phyloP scores from a whole-genome alignment of 495 filamentous ascomycete species.

The Sphaerosporella brunnea region DNA sequence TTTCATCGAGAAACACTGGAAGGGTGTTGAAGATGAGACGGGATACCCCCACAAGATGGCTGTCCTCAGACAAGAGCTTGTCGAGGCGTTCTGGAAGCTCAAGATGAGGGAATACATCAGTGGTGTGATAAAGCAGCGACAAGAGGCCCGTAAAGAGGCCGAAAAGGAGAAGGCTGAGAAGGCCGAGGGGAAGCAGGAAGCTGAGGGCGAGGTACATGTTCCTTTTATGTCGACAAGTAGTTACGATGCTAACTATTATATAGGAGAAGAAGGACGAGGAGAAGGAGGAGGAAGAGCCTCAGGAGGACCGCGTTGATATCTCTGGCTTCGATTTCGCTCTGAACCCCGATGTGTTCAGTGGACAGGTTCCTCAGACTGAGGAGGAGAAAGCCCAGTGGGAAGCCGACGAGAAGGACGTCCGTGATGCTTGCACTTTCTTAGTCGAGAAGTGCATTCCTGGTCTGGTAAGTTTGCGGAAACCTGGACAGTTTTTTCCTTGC shows the following conservation, averaged over 20 bases:
- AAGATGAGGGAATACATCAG: conserved; percentile 80
- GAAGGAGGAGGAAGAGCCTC: conserved; percentile 21
- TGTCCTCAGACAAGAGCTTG: conserved; percentile 69
- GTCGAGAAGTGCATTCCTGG: conserved; percentile 54
- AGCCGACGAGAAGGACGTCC: conserved; percentile 76
- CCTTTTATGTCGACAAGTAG: conserved; percentile 15
- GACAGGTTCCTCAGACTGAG: conserved; percentile 73
- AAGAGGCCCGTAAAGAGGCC: conserved; percentile 27
- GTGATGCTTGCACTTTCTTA: conserved; percentile 63
- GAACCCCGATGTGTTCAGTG: conserved; percentile 91
- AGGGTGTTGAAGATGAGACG: conserved; percentile 31
- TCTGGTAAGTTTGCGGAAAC: conserved; percentile 28
- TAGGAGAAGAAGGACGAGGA: conserved; percentile 13
- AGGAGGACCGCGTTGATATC: conserved; percentile 51
- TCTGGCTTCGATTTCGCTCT: conserved; percentile 71
- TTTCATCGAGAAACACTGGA: conserved; percentile 62
- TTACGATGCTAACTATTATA: background rate
- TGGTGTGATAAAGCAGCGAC: conserved; percentile 47
- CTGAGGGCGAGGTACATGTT: conserved; percentile 12
- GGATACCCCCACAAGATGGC: conserved; percentile 92
- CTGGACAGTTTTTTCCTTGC: background rate
- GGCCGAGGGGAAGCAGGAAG: conserved; percentile 13
- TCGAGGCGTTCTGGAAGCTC: conserved; percentile 62
- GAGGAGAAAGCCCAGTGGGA: conserved; percentile 74
- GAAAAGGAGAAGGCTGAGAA: conserved; percentile 15